Evolutionary conservation across 2,329 filamentous ascomycete genomes (phyloP).

Genomic region (Chalaropsis thielavioides): DNA sequence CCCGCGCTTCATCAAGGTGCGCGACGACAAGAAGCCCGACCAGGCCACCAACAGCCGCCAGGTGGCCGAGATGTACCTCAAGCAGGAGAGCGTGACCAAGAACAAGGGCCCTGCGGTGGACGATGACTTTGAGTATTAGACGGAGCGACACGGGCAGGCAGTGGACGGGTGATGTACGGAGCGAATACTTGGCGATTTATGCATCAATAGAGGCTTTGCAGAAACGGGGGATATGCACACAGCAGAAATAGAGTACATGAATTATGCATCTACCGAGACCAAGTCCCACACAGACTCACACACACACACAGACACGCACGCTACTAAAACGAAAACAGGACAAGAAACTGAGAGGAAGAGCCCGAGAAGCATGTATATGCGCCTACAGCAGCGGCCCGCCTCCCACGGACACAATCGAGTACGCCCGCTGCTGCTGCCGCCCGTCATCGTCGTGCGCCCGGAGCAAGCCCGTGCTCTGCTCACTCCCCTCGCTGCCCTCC

Average conservation of each 20-base stretch:
- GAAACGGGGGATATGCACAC: too few relatives aligned
- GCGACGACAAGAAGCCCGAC: constrained; percentile 93
- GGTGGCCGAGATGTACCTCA: constrained; percentile 92
- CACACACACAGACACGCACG: background rate
- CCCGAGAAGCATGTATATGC: too few relatives aligned
- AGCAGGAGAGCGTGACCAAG: constrained; percentile 81
- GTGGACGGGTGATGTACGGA: background rate
- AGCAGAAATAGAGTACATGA: background rate
- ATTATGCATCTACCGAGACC: background rate
- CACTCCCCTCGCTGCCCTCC: constrained; percentile 20
- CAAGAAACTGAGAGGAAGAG: background rate
- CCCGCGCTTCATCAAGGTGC: constrained; percentile 76
- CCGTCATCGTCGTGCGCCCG: too few relatives aligned
- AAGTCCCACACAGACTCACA: background rate
- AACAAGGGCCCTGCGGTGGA: constrained; percentile 76
- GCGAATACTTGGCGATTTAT: background rate
- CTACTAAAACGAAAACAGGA: background rate
- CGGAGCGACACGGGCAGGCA: background rate
- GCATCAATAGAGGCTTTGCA: too few relatives aligned
- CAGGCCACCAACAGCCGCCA: constrained; percentile 71
- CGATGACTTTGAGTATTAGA: constrained; percentile 92
- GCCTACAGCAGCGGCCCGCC: background rate
- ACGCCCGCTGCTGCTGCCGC: background rate
- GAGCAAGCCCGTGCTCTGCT: constrained; percentile 16
- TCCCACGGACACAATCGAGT: background rate